Percentiles rank a stretch among this genome's conserved stretches.
These are phyloP conservation scores for Podospora fimiseda DNA, from an alignment of 495 filamentous ascomycete species.

Conservation along the genomic window DNA sequence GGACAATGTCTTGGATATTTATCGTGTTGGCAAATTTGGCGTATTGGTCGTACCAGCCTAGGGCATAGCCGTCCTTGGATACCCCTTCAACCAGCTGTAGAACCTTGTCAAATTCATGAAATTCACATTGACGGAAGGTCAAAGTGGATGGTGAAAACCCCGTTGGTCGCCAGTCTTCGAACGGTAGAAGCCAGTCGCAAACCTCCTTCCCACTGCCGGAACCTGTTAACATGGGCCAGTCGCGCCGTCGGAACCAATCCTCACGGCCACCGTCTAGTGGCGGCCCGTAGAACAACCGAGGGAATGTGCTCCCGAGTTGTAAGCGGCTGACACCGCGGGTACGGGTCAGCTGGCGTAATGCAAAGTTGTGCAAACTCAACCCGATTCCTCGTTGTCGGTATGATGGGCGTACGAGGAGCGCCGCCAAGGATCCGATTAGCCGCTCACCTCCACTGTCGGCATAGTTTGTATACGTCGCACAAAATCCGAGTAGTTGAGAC, in stretches of 20 bases:
- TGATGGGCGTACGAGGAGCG: slow-evolving; percentile 49
- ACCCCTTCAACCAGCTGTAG: slow-evolving; percentile 48
- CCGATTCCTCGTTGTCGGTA: slow-evolving; percentile 51
- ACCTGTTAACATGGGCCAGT: slow-evolving; percentile 41
- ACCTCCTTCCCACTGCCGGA: slow-evolving; percentile 43
- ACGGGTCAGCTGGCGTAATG: slow-evolving; percentile 44
- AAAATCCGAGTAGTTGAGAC: slow-evolving; percentile 49
- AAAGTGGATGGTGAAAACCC: slow-evolving; percentile 30
- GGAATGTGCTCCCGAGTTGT: slow-evolving; percentile 56
- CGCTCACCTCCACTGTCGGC: slow-evolving; percentile 45
- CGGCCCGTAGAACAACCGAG: slow-evolving; percentile 53
- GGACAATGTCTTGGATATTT: slow-evolving; percentile 44
- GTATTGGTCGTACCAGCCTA: slow-evolving; percentile 53
- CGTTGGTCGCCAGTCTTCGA: slow-evolving; percentile 45
- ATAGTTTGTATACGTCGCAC: slow-evolving; percentile 54
- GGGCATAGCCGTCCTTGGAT: slow-evolving; percentile 33
- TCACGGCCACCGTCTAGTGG: slow-evolving; percentile 41
- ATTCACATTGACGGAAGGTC: slow-evolving; percentile 43
- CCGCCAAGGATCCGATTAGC: slow-evolving; percentile 52
- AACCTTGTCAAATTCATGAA: slow-evolving; percentile 47
- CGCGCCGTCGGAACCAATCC: slow-evolving; percentile 53
- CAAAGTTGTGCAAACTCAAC: slow-evolving; percentile 50
- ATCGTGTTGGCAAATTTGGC: slow-evolving; percentile 39
- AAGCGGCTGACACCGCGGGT: slow-evolving; percentile 49
- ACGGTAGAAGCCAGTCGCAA: slow-evolving; percentile 51